phyloP scores from a whole-genome alignment of 768 basidiomycete genomes.

The Calvatia gigantea region DNA sequence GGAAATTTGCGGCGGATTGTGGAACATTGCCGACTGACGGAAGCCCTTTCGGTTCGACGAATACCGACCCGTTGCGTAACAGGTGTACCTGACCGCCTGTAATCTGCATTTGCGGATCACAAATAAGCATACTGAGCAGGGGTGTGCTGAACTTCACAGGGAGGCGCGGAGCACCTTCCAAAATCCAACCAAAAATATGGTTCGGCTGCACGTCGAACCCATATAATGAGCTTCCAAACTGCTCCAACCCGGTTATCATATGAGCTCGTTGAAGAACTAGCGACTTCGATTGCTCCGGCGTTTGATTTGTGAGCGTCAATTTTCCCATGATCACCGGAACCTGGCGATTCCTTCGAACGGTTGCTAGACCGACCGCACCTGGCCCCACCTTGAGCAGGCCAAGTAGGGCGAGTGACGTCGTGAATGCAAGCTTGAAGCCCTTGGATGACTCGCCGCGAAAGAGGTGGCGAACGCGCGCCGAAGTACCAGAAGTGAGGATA shows the following conservation, averaged over 20 bases:
- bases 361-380: neutral
- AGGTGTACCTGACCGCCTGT: neutral
- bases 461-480: neutral
- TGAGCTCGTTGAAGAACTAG: neutral
- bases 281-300: neutral
- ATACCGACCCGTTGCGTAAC: neutral
- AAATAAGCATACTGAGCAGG: neutral
- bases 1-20: neutral
- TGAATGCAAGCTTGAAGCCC: neutral
- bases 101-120: neutral
- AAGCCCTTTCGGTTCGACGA: neutral
- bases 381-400: neutral
- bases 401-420: neutral
- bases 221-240: neutral
- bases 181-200: too few species aligned
- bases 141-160: neutral
- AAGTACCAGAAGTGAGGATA: neutral
- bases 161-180: neutral
- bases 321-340: neutral
- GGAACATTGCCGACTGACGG: neutral
- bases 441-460: neutral
- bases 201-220: neutral
- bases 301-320: neutral
- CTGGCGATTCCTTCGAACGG: neutral
- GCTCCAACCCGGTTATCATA: neutral